Conservation (phyloP, 768 basidiomycete genomes). For the Kwoniella europaea region DNA sequence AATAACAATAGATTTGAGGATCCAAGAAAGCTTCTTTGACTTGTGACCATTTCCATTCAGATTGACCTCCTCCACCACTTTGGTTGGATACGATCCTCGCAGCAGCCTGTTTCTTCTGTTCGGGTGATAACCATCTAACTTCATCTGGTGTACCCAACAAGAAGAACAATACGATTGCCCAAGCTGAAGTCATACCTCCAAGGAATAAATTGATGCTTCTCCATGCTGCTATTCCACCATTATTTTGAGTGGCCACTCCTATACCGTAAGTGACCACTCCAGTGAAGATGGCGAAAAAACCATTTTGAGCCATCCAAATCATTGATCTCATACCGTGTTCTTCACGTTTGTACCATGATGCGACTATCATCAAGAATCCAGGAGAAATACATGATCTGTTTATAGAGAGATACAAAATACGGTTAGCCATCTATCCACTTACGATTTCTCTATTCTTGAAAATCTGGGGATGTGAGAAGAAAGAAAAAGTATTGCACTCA, state of each 20-base stretch:
- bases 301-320: slow-evolving; percentile 14
- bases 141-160: slow-evolving; percentile 8
- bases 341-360: slow-evolving; percentile 6
- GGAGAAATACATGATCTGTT: not conserved
- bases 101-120: slow-evolving; percentile 27
- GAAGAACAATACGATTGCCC: slow-evolving; percentile 4
- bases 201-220: slow-evolving; percentile 1
- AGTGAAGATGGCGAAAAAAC: slow-evolving; percentile 10
- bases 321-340: slow-evolving; percentile 9
- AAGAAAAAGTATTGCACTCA: not conserved
- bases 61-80: slow-evolving; percentile 23
- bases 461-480: too few species aligned
- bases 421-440: too few species aligned
- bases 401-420: too few species aligned
- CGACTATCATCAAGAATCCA: slow-evolving; percentile 9
- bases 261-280: slow-evolving; percentile 1
- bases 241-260: not conserved
- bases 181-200: not conserved
- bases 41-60: slow-evolving; percentile 35
- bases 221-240: slow-evolving; percentile 3
- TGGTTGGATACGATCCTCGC: slow-evolving; percentile 41
- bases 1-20: slow-evolving; percentile 26
- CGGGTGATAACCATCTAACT: slow-evolving; percentile 1
- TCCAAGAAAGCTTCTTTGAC: slow-evolving; percentile 34
- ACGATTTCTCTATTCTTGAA: too few species aligned